phyloP scores from a whole-genome alignment of 1,284 basidiomycete genomes.

The Puccinia triticina region DNA sequence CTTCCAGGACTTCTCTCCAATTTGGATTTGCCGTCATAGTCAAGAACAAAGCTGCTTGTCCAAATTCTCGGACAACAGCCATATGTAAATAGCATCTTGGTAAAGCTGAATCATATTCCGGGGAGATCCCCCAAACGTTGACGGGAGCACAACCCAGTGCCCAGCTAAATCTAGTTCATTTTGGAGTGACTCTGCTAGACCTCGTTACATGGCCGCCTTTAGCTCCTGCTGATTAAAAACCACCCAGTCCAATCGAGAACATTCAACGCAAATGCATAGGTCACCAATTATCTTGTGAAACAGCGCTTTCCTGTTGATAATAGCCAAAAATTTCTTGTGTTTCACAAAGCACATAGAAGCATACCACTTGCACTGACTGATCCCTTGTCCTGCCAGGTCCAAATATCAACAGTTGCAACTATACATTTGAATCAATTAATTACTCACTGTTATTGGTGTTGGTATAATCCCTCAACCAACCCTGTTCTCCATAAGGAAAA shows the following conservation, averaged over 20 bases:
- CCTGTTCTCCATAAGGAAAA: conserved; percentile 27
- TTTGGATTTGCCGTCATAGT: conserved; percentile 62
- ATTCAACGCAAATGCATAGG: conserved; percentile 56
- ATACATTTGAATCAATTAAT: neutral
- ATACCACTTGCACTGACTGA: conserved; percentile 6
- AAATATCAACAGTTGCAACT: too few species aligned
- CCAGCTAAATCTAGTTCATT: conserved; percentile 58
- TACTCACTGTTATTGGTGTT: neutral
- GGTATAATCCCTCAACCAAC: neutral
- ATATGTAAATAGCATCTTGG: conserved; percentile 61
- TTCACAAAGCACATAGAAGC: neutral
- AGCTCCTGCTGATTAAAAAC: neutral
- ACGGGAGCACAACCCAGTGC: conserved; percentile 60
- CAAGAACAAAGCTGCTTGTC: conserved; percentile 61
- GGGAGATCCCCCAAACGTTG: conserved; percentile 60
- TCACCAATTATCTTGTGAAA: conserved; percentile 63
- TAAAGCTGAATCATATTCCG: conserved; percentile 61
- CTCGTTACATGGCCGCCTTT: neutral
- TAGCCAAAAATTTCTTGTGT: neutral
- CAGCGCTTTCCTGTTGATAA: conserved; percentile 53
- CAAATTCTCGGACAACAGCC: conserved; percentile 58
- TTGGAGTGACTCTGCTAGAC: neutral
- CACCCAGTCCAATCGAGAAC: neutral
- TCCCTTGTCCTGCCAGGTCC: neutral
- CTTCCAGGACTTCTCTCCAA: conserved; percentile 61